Evolutionary conservation across 192 early-diverging fungal genomes (phyloP).

Genomic region (Backusella parvicylindrica): DNA sequence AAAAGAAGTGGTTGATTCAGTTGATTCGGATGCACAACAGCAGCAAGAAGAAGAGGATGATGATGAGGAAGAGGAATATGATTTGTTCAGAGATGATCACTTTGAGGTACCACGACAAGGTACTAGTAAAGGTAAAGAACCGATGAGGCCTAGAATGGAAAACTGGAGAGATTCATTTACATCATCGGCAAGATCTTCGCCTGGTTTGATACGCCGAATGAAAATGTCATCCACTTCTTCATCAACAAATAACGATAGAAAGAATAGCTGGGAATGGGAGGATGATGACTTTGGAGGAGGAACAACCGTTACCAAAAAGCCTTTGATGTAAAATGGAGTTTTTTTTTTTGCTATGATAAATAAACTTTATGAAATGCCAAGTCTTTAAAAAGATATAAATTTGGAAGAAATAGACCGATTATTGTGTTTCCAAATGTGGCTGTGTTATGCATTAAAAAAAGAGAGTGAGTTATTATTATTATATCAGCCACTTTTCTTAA

Average conservation of each 20-base stretch:
- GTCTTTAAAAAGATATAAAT: background rate
- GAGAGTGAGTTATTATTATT: background rate
- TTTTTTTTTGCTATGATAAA: too few species aligned
- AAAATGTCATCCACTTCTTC: background rate
- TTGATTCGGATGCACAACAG: background rate
- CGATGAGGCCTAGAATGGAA: background rate
- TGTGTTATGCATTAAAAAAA: background rate
- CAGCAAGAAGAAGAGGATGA: background rate
- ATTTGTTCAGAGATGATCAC: background rate
- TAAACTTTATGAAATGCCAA: too few species aligned
- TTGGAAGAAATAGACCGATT: background rate
- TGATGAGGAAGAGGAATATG: background rate
- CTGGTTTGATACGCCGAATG: background rate
- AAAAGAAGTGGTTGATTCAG: background rate
- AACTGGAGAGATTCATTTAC: background rate
- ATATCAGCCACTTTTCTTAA: background rate
- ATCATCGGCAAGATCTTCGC: background rate
- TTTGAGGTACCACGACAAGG: background rate
- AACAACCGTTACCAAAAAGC: background rate
- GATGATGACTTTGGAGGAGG: background rate
- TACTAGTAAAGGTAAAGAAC: background rate
- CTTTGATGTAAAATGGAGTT: background rate
- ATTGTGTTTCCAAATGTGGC: background rate
- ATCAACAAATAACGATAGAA: background rate
- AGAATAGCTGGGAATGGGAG: conserved; percentile 10